These are phyloP conservation scores for Tetragonia tetragonoides DNA, from an alignment of 148 eudicot genomes.

Conservation along the genomic window DNA sequence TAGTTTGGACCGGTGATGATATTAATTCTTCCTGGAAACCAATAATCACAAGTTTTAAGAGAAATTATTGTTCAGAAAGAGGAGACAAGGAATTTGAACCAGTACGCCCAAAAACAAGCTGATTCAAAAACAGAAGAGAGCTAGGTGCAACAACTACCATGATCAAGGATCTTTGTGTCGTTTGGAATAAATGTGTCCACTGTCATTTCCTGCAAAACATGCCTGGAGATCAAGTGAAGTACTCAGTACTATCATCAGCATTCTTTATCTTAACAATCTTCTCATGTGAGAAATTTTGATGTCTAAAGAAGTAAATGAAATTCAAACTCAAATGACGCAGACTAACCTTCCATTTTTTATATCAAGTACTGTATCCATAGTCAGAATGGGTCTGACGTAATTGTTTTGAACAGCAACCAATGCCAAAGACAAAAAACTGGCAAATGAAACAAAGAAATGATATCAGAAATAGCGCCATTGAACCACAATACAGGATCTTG, in stretches of 20 bases:
- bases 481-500: constrained; percentile 10
- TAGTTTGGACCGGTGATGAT: constrained; percentile 96
- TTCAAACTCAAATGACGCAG: constrained; percentile 1
- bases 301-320: neutral
- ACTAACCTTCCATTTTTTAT: constrained; percentile 92
- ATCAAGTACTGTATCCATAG: constrained; percentile 63
- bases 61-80: neutral
- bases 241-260: neutral
- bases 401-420: constrained; percentile 94
- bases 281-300: neutral
- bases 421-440: constrained; percentile 77
- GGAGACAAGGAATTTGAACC: neutral
- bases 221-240: constrained; percentile 46
- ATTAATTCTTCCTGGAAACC: constrained; percentile 74
- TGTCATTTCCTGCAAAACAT: constrained; percentile 97
- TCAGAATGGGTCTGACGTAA: constrained; percentile 80
- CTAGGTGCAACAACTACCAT: constrained; percentile 40
- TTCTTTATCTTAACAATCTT: neutral
- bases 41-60: constrained; percentile 9
- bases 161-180: constrained; percentile 72
- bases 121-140: neutral
- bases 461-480: constrained; percentile 11
- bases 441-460: constrained; percentile 15
- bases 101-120: constrained; percentile 11
- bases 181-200: constrained; percentile 97